Percentiles rank a stretch among this genome's conserved stretches.
phyloP scores from a whole-genome alignment of 1,284 basidiomycete genomes.

The Fomes fomentarius region DNA sequence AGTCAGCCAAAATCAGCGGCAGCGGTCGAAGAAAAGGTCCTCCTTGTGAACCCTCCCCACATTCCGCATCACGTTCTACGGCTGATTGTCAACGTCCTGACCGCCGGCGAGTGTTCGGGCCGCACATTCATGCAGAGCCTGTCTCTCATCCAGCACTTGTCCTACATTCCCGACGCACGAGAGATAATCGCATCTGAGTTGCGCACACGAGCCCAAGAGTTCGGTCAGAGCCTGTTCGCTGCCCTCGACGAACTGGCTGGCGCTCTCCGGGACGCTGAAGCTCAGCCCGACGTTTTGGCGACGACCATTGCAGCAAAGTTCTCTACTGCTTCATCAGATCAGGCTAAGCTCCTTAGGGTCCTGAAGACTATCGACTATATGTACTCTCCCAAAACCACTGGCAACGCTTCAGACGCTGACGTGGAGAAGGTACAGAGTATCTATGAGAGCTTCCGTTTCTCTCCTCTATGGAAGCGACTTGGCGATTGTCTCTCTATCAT shows the following conservation, averaged over 20 bases:
- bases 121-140: conserved; percentile 92
- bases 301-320: conserved; percentile 83
- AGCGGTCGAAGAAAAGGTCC: conserved; percentile 59
- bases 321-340: conserved; percentile 88
- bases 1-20: conserved; percentile 35
- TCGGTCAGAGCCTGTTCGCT: conserved; percentile 71
- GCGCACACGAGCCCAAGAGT: conserved; percentile 81
- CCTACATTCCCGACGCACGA: conserved; percentile 83
- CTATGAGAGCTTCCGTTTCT: conserved; percentile 88
- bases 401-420: conserved; percentile 48
- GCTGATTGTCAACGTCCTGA: conserved; percentile 92
- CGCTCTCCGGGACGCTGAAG: conserved; percentile 53
- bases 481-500: conserved; percentile 85
- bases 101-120: conserved; percentile 93
- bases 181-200: conserved; percentile 89
- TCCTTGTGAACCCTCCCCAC: conserved; percentile 76
- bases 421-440: conserved; percentile 84
- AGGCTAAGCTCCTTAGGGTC: conserved; percentile 91
- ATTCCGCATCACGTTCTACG: conserved; percentile 83
- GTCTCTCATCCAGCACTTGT: conserved; percentile 87
- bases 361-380: conserved; percentile 97
- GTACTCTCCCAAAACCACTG: conserved; percentile 69
- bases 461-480: conserved; percentile 83
- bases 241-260: conserved; percentile 79
- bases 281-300: conserved; percentile 58